phyloP scores from a whole-genome alignment of 768 basidiomycete species.

The Crucibulum laeve region DNA sequence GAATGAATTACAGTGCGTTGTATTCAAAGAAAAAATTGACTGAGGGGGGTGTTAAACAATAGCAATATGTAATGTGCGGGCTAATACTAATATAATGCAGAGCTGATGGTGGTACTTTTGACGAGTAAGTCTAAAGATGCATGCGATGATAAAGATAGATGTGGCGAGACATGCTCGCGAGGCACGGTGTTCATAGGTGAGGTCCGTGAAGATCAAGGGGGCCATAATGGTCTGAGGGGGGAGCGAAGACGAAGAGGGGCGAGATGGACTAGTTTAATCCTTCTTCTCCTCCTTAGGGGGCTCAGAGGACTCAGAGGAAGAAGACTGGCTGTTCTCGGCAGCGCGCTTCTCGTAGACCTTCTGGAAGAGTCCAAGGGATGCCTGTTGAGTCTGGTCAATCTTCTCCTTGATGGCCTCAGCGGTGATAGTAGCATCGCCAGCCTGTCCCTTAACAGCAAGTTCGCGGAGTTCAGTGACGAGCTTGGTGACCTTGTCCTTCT shows the following conservation, averaged over 20 bases:
- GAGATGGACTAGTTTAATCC: slow-evolving; percentile 45
- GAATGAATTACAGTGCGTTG: not conserved
- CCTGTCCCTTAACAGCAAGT: slow-evolving; percentile 85
- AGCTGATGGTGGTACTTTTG: slow-evolving; percentile 18
- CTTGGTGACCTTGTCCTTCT: slow-evolving; percentile 92
- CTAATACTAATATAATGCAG: slow-evolving; percentile 11
- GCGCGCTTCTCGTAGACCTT: slow-evolving; percentile 92
- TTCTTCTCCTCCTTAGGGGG: slow-evolving; percentile 77
- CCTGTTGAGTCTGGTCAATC: slow-evolving; percentile 91
- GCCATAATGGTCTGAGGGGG: no score
- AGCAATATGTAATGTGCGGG: slow-evolving; percentile 9
- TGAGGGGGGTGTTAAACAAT: slow-evolving; percentile 8
- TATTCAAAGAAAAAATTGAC: slow-evolving; percentile 4
- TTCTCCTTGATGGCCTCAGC: slow-evolving; percentile 89
- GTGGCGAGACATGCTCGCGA: no score
- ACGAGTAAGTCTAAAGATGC: slow-evolving; percentile 19
- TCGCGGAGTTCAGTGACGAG: slow-evolving; percentile 86
- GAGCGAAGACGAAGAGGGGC: slow-evolving; percentile 7
- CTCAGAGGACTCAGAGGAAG: slow-evolving; percentile 41
- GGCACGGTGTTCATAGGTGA: slow-evolving; percentile 7
- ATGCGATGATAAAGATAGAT: slow-evolving; percentile 19
- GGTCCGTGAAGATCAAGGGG: slow-evolving; percentile 6
- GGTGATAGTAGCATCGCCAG: slow-evolving; percentile 74
- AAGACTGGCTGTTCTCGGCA: slow-evolving; percentile 70
- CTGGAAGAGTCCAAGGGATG: slow-evolving; percentile 95